Base-by-base conservation (phyloP, 2,329 filamentous ascomycete genomes). In the Pseudocercospora vitis region DNA sequence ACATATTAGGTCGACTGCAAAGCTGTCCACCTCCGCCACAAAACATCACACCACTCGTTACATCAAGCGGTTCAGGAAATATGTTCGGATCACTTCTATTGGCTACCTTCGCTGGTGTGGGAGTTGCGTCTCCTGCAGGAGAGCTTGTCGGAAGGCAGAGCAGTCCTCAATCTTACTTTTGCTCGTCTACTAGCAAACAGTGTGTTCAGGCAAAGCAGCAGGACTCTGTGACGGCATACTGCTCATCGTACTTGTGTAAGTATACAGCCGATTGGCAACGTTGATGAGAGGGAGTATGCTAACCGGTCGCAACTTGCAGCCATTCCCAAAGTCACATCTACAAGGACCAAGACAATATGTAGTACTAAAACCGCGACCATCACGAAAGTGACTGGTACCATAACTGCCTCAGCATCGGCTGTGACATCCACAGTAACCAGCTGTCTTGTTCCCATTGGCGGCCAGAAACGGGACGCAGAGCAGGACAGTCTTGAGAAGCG, bases 51-150 rank as follows among this genome's bases (percentile, higher is more conserved):
- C 7, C 21, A n/a, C n/a, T n/a, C n/a, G n/a, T n/a, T n/a, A n/a
- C n/a, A n/a, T n/a, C n/a, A n/a, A n/a, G n/a, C n/a, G n/a, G n/a
- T n/a, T n/a, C n/a, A n/a, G n/a, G n/a, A n/a, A n/a, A n/a, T n/a
- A 52, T 52, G 42, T 39, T 48, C 50, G 46, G 37, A 26, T 18
- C 50, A 48, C 42, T 52, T n/a, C 50, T 52, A 16, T 32, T 48
- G 14, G 42, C 50, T 9, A 52, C 50, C n/a, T 42, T 52, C 12
- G 50, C 42, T 12, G 42, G 50, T 26, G 40, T 32, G 23, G 50
- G 50, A 33, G 42, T 33, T 16, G 42, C 50, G 35, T 31, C 37
- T 48, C 42, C 50, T 23, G 40, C 50, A 2, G 16, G 40, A 2
- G 50, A 48, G 11, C 16, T 52, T 11, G 11, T 18, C 11, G 31